These are phyloP conservation scores for Geotrichum candidum DNA, from an alignment of 1,139 yeast genomes.

Conservation along the genomic window DNA sequence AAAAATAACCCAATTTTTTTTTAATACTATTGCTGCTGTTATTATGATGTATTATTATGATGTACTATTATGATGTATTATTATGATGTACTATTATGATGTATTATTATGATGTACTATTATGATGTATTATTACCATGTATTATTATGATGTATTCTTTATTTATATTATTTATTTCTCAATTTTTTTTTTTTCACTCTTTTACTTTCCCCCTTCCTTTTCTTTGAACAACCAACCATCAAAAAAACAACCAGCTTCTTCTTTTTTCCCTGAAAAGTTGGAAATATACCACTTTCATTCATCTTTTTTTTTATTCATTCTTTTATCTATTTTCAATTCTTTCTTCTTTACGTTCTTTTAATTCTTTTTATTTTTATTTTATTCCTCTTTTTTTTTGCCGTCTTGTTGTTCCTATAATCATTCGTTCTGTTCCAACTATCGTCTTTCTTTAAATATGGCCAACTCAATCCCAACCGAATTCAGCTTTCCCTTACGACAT, in stretches of 20 bases:
- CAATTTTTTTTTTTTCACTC: no score
- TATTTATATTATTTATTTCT: no score
- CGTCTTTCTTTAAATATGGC: background rate
- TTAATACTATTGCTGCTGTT: background rate
- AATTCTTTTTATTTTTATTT: background rate
- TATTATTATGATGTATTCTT: no score
- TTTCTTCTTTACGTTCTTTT: background rate
- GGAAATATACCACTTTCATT: background rate
- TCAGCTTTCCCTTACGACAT: constrained; percentile 12
- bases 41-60: no score
- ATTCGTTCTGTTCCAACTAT: background rate
- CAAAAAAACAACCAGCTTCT: background rate
- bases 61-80: no score
- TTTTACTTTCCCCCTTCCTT: background rate
- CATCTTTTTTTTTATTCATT: background rate
- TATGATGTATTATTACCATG: no score
- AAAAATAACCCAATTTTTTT: background rate
- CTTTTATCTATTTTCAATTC: background rate
- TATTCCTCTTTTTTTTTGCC: background rate
- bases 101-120: no score
- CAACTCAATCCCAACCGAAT: constrained; percentile 1
- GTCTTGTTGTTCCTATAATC: background rate
- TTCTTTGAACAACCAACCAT: background rate
- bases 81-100: no score
- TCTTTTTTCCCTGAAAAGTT: background rate